Percentiles rank a stretch among this genome's conserved stretches.
phyloP scores from a whole-genome alignment of 331 rosid species.

The Rhamnella rubrinervis region DNA sequence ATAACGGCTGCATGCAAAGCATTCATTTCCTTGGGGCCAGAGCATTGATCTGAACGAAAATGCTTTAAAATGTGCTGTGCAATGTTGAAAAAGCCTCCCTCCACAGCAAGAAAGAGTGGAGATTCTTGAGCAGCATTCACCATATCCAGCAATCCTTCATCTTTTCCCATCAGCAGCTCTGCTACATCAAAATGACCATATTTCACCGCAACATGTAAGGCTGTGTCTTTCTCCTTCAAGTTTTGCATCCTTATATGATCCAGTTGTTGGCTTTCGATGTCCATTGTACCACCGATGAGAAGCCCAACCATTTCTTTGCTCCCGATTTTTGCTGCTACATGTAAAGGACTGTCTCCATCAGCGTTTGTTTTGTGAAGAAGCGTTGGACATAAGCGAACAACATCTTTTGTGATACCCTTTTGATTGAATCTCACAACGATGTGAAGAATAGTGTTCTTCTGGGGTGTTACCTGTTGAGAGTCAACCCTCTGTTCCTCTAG shows the following conservation, averaged over 20 bases:
- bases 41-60: background rate
- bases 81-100: slow-evolving; percentile 9
- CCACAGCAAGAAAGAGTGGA: slow-evolving; percentile 28
- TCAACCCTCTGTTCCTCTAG: background rate
- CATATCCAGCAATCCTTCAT: background rate
- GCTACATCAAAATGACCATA: slow-evolving; percentile 11
- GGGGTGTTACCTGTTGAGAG: background rate
- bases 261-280: background rate
- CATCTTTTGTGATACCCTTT: background rate
- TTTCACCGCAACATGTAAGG: slow-evolving; percentile 26
- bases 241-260: background rate
- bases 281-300: background rate
- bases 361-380: background rate
- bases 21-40: slow-evolving; percentile 20
- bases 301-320: background rate
- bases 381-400: background rate
- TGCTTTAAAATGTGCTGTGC: background rate
- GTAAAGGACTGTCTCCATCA: background rate
- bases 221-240: slow-evolving; percentile 9
- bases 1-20: slow-evolving; percentile 24
- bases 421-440: background rate
- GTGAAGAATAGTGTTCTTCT: background rate
- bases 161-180: slow-evolving; percentile 8
- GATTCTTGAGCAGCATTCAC: slow-evolving; percentile 10
- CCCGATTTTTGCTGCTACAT: background rate